Evolutionary conservation across 495 filamentous ascomycete genomes (phyloP).

Genomic region (Trichoderma erinaceum): DNA sequence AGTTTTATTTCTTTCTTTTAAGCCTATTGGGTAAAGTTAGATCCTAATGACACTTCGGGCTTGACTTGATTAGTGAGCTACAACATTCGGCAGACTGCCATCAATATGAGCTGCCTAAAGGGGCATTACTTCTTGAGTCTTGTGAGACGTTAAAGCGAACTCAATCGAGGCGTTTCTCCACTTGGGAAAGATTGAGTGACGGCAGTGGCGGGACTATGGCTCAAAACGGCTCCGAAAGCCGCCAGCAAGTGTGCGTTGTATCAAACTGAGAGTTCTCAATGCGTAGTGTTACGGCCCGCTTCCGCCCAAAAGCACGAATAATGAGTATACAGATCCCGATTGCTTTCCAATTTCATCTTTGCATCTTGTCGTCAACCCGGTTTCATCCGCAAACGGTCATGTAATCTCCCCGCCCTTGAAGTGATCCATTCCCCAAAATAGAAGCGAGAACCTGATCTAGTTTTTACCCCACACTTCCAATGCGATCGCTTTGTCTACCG

Average conservation of each 20-base stretch:
- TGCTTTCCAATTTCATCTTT: too few relatives aligned
- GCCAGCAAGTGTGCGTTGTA: background rate
- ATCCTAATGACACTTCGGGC: background rate
- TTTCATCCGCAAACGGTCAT: too few relatives aligned
- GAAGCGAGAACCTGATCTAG: background rate
- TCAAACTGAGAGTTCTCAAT: background rate
- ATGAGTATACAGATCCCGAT: too few relatives aligned
- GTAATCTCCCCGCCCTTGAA: too few relatives aligned
- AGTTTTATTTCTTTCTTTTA: background rate
- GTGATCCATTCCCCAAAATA: background rate
- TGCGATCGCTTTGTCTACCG: too few relatives aligned
- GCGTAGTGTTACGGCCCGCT: too few relatives aligned
- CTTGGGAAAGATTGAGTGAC: background rate
- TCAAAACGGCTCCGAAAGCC: background rate
- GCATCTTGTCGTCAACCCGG: too few relatives aligned
- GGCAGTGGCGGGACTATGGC: background rate
- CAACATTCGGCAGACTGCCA: background rate
- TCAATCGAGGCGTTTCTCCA: background rate
- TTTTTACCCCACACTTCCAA: too few relatives aligned
- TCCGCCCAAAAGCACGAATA: too few relatives aligned
- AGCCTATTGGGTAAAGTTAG: background rate
- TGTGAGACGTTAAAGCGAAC: background rate
- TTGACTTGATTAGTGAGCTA: background rate
- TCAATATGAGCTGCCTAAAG: background rate
- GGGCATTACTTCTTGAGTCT: background rate